Evolutionary conservation across 2,329 filamentous ascomycete genomes (phyloP), one percentile per base, ranked within the genome.

Genomic region (Botrytis porri): DNA sequence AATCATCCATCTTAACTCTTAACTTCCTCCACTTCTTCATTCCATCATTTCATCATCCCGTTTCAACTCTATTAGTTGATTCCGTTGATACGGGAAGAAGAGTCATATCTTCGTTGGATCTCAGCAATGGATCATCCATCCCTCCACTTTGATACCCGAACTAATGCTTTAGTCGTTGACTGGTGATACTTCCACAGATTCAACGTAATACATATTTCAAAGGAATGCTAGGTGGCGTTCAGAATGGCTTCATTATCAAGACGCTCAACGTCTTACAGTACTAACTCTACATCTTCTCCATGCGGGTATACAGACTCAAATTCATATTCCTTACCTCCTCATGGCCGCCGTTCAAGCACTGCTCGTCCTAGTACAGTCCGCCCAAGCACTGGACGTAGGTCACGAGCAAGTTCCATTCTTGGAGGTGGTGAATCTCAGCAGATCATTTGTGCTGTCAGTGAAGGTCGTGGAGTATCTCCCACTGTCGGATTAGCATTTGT

Each of bases 401-500:
- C 78, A 22, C 74, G 78, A 72, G 78, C 78, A 54, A 75, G 76
- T 61, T 80, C 79, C 45, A 72, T 72, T 20, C 75, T 81, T 41
- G 85, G 86, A 66, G 82, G 83, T 12, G 83, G 82, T 20, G 87
- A 88, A 45, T 81, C 83, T 37, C 91, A 95, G 78, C 89, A 92
- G 75, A 89, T 97, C 71, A 85, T 98, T n/a, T 98, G 95, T 81
- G 95, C 95, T 6, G 83, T 98, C 66, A 93, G 90, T 78, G 94
- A 98, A 81, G 94, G 93, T 61, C 91, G 95, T n/a, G 94, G 94
- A 8, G 88, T 97, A 7, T 91, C 93, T 35, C 94, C 94, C 0
- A 92, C 90, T 0, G 91, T 98, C 2, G 95, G 95, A 0, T 85
- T 97, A 59, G 93, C 94, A 4, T 95, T 98, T 79, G 86, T 98